Conservation (phyloP, 495 filamentous ascomycete genomes). For the Neurospora cerealis region DNA sequence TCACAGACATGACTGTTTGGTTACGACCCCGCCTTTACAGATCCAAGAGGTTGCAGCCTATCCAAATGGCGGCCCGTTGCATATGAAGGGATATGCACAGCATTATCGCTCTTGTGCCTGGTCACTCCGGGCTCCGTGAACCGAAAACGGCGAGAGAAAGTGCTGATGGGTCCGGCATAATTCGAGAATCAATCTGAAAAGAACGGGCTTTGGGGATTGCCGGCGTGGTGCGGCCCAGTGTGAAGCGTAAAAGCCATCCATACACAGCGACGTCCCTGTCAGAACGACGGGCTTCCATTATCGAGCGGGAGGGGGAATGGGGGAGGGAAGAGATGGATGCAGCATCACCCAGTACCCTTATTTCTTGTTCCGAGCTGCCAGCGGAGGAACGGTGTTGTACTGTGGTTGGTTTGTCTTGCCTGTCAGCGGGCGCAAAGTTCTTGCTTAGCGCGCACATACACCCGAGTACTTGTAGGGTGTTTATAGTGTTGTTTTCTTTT, state of each 20-base stretch:
- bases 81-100: neutral
- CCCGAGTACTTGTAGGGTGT: conserved; percentile 6
- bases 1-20: conserved; percentile 1
- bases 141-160: neutral
- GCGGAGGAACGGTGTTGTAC: neutral
- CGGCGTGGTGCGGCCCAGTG: neutral
- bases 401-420: conserved; percentile 2
- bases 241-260: neutral
- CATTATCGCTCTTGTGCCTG: neutral
- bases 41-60: neutral
- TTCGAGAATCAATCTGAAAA: neutral
- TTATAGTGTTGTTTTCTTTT: conserved; percentile 23
- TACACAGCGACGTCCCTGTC: conserved; percentile 1
- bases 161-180: neutral
- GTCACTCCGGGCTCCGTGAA: neutral
- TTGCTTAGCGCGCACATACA: neutral
- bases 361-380: conserved; percentile 4
- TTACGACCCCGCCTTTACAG: conserved; percentile 4
- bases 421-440: conserved; percentile 1
- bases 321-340: neutral
- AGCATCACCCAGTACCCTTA: conserved; percentile 11
- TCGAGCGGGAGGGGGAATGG: neutral
- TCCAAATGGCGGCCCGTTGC: neutral
- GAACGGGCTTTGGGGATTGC: neutral
- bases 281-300: conserved; percentile 4